Base-by-base conservation (phyloP, 371 early-diverging fungal species). In the Lichtheimia ramosa region DNA sequence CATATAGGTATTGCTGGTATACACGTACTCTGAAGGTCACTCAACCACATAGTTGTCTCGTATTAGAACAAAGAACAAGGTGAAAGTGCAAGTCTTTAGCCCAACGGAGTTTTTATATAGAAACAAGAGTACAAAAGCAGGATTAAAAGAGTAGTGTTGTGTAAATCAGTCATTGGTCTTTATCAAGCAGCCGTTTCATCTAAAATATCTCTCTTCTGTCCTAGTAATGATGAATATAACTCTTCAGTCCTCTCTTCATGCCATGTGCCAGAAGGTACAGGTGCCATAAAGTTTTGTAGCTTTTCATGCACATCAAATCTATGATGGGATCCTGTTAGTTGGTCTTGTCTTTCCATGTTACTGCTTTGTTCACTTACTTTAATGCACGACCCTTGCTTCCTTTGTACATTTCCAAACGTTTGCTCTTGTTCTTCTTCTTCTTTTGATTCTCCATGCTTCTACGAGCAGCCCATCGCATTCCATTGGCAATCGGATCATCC, bases 271-370 rank as follows among this genome's bases (percentile, higher is more conserved):
- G 83, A 65, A 23, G 95, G 93, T 56, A 92, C 80, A 34, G 98
- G 94, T 5, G 92, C 92, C 97, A 97, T 97, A 71, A 96, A 97
- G 69, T 92, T 93, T 68, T 90, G 90, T 18, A 97, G 71, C 65
- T 96, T 97, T 63, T 96, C 96, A 69, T 96, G 95, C 4, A 94
- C 92, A 63, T 96, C 90, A 69, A 92, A 96, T 70, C 88, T 83
- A 71, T 49, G 46, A 20, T 8, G n/a, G 10, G 15, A 12, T 34
- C 14, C 8, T 48, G 39, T 34, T 6, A 34, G 34, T 34, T 6
- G 34, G 34, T 1, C 10, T 5, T 5, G 0, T 6, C 28, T 6
- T 25, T 25, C 7, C 7, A 10, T 34, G 2, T 34, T 34, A 39
- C 20, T 21, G 43, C 41, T 13, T 18, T 59, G 46, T 5, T 18